A percentile compares a stretch with the other conserved stretches of the same genome.
Evolutionary conservation across 2,329 filamentous ascomycete species (phyloP).

Genomic region (Fusarium austroafricanum): DNA sequence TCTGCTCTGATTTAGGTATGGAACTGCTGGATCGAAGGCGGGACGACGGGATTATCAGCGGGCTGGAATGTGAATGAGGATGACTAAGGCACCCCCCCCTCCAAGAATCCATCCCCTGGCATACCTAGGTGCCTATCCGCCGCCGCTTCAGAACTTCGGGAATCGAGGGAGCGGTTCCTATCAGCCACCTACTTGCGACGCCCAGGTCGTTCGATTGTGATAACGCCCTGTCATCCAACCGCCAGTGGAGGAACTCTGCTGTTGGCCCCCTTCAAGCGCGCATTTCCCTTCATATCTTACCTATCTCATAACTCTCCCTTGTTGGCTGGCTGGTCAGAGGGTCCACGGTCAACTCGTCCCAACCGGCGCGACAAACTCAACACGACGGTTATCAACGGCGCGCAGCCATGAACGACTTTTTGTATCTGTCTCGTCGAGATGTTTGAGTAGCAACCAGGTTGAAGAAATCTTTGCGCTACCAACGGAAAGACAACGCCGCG

Average conservation of each 20-base stretch:
- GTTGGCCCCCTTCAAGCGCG: constrained; percentile 2
- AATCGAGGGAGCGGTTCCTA: constrained; percentile 25
- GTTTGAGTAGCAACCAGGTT: constrained; percentile 36
- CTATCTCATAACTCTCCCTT: constrained; percentile 23
- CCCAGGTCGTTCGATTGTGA: constrained; percentile 33
- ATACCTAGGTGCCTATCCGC: background rate
- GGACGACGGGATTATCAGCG: constrained; percentile 29
- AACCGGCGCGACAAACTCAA: constrained; percentile 9
- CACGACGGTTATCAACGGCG: constrained; percentile 27
- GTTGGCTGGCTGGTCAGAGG: constrained; percentile 29
- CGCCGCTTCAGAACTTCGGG: constrained; percentile 17
- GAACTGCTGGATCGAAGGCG: constrained; percentile 4
- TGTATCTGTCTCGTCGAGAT: constrained; percentile 36
- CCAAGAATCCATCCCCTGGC: constrained; percentile 24
- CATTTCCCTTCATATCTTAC: background rate
- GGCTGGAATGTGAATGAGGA: constrained; percentile 33
- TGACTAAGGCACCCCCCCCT: constrained; percentile 33
- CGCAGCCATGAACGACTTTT: constrained; percentile 38
- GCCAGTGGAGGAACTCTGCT: constrained; percentile 5
- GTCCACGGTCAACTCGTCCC: constrained; percentile 10
- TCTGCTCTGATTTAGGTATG: background rate
- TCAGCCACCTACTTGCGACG: constrained; percentile 32
- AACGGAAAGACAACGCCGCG: constrained; percentile 11
- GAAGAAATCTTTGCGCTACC: constrained; percentile 25
- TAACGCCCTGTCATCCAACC: constrained; percentile 3